Evolutionary conservation across 495 filamentous ascomycete species (phyloP), one percentile per base, ranked within the genome.

Genomic region (Aspergillus biplanus): DNA sequence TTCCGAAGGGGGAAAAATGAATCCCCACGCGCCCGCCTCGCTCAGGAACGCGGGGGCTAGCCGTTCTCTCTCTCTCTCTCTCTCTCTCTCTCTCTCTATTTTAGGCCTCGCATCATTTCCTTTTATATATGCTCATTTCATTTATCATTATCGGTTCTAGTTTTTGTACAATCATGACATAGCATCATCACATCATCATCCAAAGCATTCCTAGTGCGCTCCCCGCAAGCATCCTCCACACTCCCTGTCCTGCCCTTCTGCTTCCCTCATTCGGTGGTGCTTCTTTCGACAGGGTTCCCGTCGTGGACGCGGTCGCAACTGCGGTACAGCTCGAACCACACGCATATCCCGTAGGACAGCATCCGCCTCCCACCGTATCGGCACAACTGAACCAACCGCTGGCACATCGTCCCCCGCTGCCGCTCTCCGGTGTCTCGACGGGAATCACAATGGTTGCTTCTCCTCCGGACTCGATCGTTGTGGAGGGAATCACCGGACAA

Each of bases 371-470:
- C 0, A 78, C 78, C 12, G 79, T 82, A 6, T 84, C 85, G 0
- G 84, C 85, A 59, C 93, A 97, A 46, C 80, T 82, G 59, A 86
- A 91, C 92, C 92, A 97, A 4, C 92, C 92, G 27, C 58, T 74
- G 0, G 92, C 91, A 65, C 93, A 97, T 32, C 71, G 77, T 9
- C 80, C 75, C 7, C 72, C 72, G 0, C 73, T 65, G 48, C 52
- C 52, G 42, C 49, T 57, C 8, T 65, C 69, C 18, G 76, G 69
- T 35, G 80, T 78, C 9, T 79, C 76, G 0, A 76, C 77, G 0
- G 90, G 87, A 7, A 86, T 87, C 0, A 87, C 87, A 57, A 96
- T 79, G 0, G 91, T 95, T 9, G 85, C 79, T 0, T 87, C 89
- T 59, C 21, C 21, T 27, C 85, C 73, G 1, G 78, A 80, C n/a